phyloP scores from a whole-genome alignment of 768 basidiomycete genomes.

The Boletus tomentosulus region DNA sequence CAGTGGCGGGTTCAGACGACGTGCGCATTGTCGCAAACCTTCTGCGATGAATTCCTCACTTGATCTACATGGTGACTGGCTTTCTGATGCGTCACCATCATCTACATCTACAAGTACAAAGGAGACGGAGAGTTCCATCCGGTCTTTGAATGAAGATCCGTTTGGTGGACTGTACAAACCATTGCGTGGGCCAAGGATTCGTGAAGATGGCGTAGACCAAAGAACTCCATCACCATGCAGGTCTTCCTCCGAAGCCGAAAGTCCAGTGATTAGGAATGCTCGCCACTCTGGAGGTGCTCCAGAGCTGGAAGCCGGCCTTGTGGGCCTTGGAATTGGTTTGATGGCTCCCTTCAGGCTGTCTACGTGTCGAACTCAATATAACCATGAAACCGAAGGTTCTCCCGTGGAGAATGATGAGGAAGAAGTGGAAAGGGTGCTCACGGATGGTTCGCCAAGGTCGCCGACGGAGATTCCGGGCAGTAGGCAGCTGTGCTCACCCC shows the following conservation, averaged over 20 bases:
- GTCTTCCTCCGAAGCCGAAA: conserved; percentile 38
- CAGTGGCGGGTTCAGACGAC: conserved; percentile 28
- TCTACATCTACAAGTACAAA: conserved; percentile 19
- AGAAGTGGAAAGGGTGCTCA: conserved; percentile 31
- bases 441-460: conserved; percentile 19
- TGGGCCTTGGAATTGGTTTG: conserved; percentile 40
- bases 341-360: conserved; percentile 53
- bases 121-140: conserved; percentile 22
- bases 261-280: conserved; percentile 44
- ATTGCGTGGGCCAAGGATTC: conserved; percentile 15
- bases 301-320: conserved; percentile 32
- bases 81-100: conserved; percentile 29
- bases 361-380: conserved; percentile 32
- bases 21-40: conserved; percentile 25
- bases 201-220: conserved; percentile 6
- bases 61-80: conserved; percentile 27
- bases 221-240: conserved; percentile 14
- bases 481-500: conserved; percentile 33
- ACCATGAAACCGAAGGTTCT: conserved; percentile 6
- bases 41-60: conserved; percentile 26
- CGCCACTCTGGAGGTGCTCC: conserved; percentile 22
- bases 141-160: conserved; percentile 39
- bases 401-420: conserved; percentile 29
- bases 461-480: conserved; percentile 20
- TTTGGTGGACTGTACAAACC: conserved; percentile 45